Conservation (phyloP, 805 yeast species). For the Starmerella cellae region DNA sequence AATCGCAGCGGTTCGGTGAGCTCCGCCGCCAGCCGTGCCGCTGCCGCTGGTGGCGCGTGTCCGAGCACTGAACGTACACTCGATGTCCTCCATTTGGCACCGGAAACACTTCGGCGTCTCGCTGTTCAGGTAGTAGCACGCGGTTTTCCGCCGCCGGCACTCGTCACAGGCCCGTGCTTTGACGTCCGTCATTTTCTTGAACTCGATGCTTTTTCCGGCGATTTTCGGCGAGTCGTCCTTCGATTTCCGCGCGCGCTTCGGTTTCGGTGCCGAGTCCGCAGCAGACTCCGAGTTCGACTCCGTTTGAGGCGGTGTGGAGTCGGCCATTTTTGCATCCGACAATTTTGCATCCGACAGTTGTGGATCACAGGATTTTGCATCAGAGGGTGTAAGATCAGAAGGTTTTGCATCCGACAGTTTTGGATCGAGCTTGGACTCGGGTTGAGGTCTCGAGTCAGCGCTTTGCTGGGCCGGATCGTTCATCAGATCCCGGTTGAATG, state of each 20-base stretch:
- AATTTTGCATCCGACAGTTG: neutral
- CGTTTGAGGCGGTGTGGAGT: neutral
- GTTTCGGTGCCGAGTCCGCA: neutral
- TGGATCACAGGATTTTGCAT: too few relatives aligned
- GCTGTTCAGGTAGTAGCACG: conserved; percentile 53
- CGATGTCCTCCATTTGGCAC: conserved; percentile 59
- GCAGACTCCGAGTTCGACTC: too few relatives aligned
- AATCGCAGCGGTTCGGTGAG: conserved; percentile 7
- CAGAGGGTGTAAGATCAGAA: too few relatives aligned
- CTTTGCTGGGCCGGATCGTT: too few relatives aligned
- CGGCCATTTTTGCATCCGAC: neutral
- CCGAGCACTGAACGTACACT: conserved; percentile 45
- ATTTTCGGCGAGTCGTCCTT: too few relatives aligned
- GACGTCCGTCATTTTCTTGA: conserved; percentile 19
- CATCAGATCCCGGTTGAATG: too few relatives aligned
- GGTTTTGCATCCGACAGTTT: too few relatives aligned
- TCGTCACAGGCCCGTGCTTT: conserved; percentile 59
- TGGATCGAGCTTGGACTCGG: too few relatives aligned
- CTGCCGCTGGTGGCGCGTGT: neutral
- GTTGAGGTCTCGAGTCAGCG: too few relatives aligned
- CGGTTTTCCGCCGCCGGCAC: conserved; percentile 66
- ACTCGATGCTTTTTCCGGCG: too few relatives aligned
- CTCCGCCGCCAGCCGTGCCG: neutral
- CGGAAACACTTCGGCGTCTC: conserved; percentile 45
- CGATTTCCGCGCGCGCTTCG: neutral